Conservation (phyloP, 2,329 filamentous ascomycete species). For the Sporothrix euskadiensis region DNA sequence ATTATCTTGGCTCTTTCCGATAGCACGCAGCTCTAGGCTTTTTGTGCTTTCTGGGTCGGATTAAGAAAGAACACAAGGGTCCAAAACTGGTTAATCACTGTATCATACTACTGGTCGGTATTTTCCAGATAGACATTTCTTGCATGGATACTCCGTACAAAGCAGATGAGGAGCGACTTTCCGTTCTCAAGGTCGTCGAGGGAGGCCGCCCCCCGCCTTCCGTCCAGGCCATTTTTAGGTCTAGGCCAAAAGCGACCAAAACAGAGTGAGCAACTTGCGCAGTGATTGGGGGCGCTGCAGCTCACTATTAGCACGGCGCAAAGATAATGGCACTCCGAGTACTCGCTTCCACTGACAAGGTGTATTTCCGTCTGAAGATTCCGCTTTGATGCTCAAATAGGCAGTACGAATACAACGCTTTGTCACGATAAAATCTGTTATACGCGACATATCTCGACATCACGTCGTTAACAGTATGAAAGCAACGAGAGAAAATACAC, state of each 20-base stretch:
- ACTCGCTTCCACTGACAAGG: neutral
- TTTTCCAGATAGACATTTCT: neutral
- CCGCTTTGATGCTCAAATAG: neutral
- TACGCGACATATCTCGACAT: neutral
- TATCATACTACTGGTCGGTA: neutral
- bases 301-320: neutral
- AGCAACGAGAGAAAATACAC: too few species aligned
- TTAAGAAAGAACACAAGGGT: neutral
- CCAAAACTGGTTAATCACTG: too few species aligned
- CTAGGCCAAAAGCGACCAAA: neutral
- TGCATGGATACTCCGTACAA: neutral
- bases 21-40: neutral
- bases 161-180: neutral
- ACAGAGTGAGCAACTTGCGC: neutral
- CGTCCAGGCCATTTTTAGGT: neutral
- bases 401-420: neutral
- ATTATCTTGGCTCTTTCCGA: conserved; percentile 12
- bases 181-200: neutral
- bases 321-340: neutral
- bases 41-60: neutral
- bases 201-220: conserved; percentile 16
- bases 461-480: neutral
- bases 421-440: conserved; percentile 5
- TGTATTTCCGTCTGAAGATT: neutral
- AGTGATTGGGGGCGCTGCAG: conserved; percentile 12